Evolutionary conservation across 352 stramenopile genomes (phyloP).

Genomic region (Globisporangium abappressorium): DNA sequence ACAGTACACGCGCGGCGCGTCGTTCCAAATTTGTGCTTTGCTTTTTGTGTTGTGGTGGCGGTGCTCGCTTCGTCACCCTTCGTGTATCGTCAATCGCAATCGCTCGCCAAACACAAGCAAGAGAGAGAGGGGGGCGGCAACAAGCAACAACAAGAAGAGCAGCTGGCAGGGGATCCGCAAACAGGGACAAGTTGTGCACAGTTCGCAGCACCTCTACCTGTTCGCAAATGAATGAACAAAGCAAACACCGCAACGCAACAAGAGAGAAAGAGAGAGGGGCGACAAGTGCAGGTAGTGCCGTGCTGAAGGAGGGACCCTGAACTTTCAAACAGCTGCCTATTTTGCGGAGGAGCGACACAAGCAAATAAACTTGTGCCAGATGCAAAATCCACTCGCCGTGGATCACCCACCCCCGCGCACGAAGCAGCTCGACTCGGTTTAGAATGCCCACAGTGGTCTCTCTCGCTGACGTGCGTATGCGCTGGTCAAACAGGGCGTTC

Average conservation of each 20-base stretch:
- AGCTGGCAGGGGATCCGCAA: background rate
- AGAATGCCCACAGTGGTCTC: background rate
- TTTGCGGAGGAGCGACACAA: background rate
- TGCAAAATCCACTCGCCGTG: background rate
- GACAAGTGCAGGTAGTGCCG: background rate
- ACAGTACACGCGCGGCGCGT: background rate
- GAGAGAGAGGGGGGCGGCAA: background rate
- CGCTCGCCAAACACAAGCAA: background rate
- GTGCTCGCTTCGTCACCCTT: conserved; percentile 7
- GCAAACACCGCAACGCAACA: background rate
- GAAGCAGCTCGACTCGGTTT: background rate
- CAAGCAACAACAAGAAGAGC: background rate
- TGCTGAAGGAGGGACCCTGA: conserved; percentile 1
- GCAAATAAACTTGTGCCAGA: background rate
- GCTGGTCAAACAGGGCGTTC: background rate
- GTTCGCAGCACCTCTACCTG: background rate
- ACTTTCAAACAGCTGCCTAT: background rate
- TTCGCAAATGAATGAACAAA: background rate
- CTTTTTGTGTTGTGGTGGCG: background rate
- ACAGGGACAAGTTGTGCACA: background rate
- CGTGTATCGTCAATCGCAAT: conserved; percentile 5
- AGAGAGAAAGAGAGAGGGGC: background rate
- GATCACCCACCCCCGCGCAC: background rate
- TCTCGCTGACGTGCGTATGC: background rate
- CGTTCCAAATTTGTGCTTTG: background rate